Evolutionary conservation across 345 rosid genomes (phyloP).

Genomic region (Populus nigra): DNA sequence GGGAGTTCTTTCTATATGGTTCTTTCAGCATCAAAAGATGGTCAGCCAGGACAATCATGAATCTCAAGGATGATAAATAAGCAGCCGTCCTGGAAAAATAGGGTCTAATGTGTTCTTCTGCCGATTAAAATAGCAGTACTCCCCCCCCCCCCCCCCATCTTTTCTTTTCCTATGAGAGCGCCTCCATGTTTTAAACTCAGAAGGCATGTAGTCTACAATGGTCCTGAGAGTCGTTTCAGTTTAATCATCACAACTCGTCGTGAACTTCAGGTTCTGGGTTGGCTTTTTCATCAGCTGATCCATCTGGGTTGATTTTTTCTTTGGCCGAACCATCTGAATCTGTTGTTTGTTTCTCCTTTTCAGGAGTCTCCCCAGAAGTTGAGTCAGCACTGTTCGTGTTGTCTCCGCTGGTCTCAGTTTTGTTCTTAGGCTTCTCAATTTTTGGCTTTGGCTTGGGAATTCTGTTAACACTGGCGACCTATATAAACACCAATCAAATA

Average conservation of each 20-base stretch:
- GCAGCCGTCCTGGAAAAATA: not conserved
- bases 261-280: constrained; percentile 37
- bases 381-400: constrained; percentile 29
- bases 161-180: not conserved
- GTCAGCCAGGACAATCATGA: not conserved
- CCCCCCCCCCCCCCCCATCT: not conserved
- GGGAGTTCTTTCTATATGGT: not conserved
- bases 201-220: not conserved
- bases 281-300: constrained; percentile 20
- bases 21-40: not conserved
- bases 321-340: constrained; percentile 24
- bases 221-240: not conserved
- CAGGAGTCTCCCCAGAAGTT: constrained; percentile 27
- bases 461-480: constrained; percentile 60
- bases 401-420: constrained; percentile 42
- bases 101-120: not conserved
- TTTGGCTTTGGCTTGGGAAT: constrained; percentile 95
- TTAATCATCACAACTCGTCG: constrained; percentile 66
- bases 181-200: constrained; percentile 4
- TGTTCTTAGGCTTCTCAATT: constrained; percentile 63
- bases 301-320: constrained; percentile 18
- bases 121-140: not conserved
- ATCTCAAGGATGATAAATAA: not conserved
- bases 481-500: not conserved
- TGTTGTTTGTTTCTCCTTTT: constrained; percentile 28